These are phyloP conservation scores for Salvia rosmarinus DNA, from an alignment of 257 asterid genomes.

Conservation along the genomic window DNA sequence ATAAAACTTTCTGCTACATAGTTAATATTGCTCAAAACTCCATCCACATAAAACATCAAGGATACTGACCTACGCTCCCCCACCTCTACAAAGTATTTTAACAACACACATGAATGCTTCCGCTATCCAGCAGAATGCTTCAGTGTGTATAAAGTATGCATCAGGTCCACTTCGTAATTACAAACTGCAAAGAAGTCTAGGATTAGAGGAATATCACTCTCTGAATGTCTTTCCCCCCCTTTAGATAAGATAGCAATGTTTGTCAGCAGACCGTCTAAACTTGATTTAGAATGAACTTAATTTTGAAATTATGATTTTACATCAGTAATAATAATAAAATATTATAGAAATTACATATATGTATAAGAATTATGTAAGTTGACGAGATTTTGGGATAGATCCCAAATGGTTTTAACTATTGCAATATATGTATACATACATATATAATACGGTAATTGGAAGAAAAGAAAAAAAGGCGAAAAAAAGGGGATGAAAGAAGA, in stretches of 20 bases:
- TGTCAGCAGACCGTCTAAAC: background rate
- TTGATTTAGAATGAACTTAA: too few species aligned
- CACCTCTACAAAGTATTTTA: conserved; percentile 12
- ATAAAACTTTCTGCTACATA: conserved; percentile 8
- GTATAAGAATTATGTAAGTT: too few species aligned
- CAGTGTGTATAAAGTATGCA: background rate
- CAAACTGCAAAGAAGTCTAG: background rate
- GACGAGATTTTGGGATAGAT: too few species aligned
- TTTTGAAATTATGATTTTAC: too few species aligned
- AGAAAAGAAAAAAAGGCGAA: too few species aligned
- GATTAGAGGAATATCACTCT: conserved; percentile 21
- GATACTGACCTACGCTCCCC: conserved; percentile 1
- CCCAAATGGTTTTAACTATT: too few species aligned
- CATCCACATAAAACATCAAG: background rate
- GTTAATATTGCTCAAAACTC: background rate
- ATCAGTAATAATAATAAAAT: too few species aligned
- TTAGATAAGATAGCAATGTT: background rate
- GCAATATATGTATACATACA: too few species aligned
- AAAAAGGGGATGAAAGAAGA: too few species aligned
- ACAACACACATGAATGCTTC: conserved; percentile 30
- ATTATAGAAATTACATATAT: too few species aligned
- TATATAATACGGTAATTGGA: too few species aligned
- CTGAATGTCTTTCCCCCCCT: background rate
- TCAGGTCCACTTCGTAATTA: conserved; percentile 20
- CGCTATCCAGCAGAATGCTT: conserved; percentile 8